A percentile compares a stretch with the other conserved stretches of the same genome.
Evolutionary conservation across 768 basidiomycete genomes (phyloP).

Genomic region (Trametes gibbosa): DNA sequence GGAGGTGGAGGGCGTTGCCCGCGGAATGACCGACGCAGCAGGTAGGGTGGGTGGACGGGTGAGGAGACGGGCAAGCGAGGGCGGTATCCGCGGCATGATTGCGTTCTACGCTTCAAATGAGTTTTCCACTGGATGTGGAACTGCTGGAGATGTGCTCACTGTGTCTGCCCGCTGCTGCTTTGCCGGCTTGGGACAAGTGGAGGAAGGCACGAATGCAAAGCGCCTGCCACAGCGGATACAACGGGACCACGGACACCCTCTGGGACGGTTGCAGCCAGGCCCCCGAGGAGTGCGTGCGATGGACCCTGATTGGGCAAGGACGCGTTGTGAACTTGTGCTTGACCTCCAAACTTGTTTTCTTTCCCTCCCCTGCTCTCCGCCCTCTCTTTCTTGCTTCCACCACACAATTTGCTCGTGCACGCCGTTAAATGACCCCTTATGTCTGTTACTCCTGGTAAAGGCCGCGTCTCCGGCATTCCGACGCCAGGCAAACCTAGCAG

Average conservation of each 20-base stretch:
- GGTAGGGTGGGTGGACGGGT: constrained; percentile 20
- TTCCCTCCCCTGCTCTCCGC: constrained; percentile 1
- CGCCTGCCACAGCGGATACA: neutral
- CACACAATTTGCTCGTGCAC: neutral
- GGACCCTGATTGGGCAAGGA: constrained; percentile 11
- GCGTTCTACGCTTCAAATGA: neutral
- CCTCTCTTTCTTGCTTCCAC: neutral
- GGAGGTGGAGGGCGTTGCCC: constrained; percentile 8
- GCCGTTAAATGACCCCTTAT: constrained; percentile 27
- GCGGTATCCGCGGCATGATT: constrained; percentile 28
- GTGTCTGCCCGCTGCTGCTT: neutral
- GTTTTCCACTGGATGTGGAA: neutral
- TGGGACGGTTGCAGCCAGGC: neutral
- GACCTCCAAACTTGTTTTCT: constrained; percentile 6
- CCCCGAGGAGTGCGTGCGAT: constrained; percentile 9
- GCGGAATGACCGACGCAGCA: constrained; percentile 1
- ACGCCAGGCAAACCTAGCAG: constrained; percentile 45
- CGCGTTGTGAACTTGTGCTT: constrained; percentile 3
- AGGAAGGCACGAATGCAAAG: neutral
- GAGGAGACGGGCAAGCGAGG: constrained; percentile 24
- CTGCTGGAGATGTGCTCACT: neutral
- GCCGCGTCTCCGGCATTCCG: constrained; percentile 42
- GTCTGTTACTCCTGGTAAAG: constrained; percentile 44
- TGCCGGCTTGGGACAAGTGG: neutral
- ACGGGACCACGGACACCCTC: constrained; percentile 7